Conservation (phyloP, 2,329 filamentous ascomycete genomes). For the Chaetomium globosum region DNA sequence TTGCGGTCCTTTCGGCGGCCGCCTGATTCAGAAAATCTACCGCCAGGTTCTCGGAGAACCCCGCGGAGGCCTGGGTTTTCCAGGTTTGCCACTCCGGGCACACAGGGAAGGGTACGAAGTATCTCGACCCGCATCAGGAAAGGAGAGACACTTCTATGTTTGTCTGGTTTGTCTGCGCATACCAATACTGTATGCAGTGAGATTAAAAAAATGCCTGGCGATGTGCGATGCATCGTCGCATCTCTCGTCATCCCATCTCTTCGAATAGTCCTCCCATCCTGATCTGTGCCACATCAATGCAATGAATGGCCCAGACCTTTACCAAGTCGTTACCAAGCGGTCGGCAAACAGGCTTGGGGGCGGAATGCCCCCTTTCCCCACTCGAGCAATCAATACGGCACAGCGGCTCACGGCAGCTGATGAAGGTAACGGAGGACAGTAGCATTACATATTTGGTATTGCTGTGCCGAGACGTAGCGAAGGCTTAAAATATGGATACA, state of each 20-base stretch:
- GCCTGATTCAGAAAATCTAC: constrained; percentile 7
- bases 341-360: constrained; percentile 4
- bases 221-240: neutral
- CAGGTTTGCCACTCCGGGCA: neutral
- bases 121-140: neutral
- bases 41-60: neutral
- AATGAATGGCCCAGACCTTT: neutral
- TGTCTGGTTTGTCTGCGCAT: neutral
- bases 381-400: constrained; percentile 17
- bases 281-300: constrained; percentile 6
- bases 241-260: constrained; percentile 2
- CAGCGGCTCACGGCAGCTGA: constrained; percentile 7
- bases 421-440: neutral
- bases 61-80: neutral
- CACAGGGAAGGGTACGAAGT: neutral
- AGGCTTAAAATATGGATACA: neutral
- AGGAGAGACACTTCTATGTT: neutral
- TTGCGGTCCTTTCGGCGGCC: constrained; percentile 5
- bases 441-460: neutral
- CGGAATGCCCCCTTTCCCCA: neutral
- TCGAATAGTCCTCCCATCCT: neutral
- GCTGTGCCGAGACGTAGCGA: neutral
- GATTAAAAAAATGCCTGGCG: neutral
- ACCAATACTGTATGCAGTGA: neutral
- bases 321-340: neutral